A percentile compares a stretch with the other conserved stretches of the same genome.
These are phyloP conservation scores for Ilex asprella DNA, from an alignment of 257 asterid species.

Conservation along the genomic window DNA sequence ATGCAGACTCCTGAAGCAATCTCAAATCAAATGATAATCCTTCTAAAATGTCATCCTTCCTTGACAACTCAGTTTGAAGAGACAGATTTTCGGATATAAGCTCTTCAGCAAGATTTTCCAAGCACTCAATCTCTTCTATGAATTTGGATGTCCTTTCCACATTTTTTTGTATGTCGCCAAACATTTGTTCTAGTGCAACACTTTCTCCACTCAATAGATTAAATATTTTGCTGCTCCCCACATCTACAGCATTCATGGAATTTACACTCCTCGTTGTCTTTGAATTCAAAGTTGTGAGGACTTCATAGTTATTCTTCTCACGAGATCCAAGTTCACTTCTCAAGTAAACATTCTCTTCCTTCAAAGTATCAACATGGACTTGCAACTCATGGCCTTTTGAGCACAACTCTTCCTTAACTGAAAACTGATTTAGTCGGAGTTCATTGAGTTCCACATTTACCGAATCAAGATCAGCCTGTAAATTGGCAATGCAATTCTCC, in stretches of 20 bases:
- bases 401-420: constrained; percentile 26
- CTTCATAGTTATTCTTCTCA: constrained; percentile 26
- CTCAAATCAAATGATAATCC: constrained; percentile 82
- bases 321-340: constrained; percentile 40
- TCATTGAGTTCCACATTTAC: constrained; percentile 23
- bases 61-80: constrained; percentile 46
- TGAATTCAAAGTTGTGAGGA: constrained; percentile 28
- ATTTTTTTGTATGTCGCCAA: constrained; percentile 35
- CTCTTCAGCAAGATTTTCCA: constrained; percentile 52
- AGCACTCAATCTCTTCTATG: constrained; percentile 40
- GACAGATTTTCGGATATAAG: constrained; percentile 40
- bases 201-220: constrained; percentile 26
- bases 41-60: constrained; percentile 81
- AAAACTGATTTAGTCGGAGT: constrained; percentile 32
- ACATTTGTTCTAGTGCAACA: constrained; percentile 29
- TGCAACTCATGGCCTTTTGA: constrained; percentile 32
- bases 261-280: constrained; percentile 23
- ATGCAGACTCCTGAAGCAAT: constrained; percentile 87
- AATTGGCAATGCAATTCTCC: constrained; percentile 33
- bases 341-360: constrained; percentile 38
- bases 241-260: constrained; percentile 23
- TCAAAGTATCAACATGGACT: constrained; percentile 32
- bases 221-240: constrained; percentile 28
- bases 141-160: constrained; percentile 32
- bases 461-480: constrained; percentile 35